Evolutionary conservation across 441 rosid genomes (phyloP), one percentile per base, ranked within the genome.

Genomic region (Pelargonium myrrhifolium): DNA sequence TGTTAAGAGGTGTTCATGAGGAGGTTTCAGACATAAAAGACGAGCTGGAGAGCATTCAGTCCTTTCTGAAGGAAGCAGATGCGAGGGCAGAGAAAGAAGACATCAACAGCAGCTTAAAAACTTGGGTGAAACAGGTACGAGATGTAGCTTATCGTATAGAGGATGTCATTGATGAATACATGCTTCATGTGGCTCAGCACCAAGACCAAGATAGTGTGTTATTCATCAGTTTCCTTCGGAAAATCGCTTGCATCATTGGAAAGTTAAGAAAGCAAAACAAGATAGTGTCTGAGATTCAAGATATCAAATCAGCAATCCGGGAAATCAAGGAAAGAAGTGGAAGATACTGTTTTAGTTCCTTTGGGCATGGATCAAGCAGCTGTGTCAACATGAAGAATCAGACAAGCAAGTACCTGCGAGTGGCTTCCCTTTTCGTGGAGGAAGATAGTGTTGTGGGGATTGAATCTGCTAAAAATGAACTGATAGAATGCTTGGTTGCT

Each of bases 371-470:
- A 17, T 37, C 49, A 39, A 56, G 37, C 35, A 7, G n/a, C n/a
- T n/a, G 24, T 62, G 39, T 10, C 35, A 11, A 26, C 17, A 26
- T 21, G 63, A 60, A 60, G 20, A 9, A n/a, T 14, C 31, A 22
- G 31, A 10, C 37, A 51, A 65, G 60, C 51, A 65, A 64, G 1
- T 59, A 71, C 31, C 56, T 43, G 60, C 49, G 51, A 62, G 65
- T 65, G 39, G 65, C 60, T 68, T 73, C 72, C 17, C 72, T 71
- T 64, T 68, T 65, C 47, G 12, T 70, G 2, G 72, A 65, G 28
- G 77, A 69, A 31, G 65, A 61, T 31, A 73, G 77, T 60, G 66
- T 75, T 5, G 78, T 81, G 43, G 82, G 84, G 20, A 65, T 71
- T 6, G 78, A 76, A 62, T 43, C 21, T 22, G 68, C 73, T 14